A percentile compares a stretch with the other conserved stretches of the same genome.
These are phyloP conservation scores for Hypoxylon lenormandii DNA, from an alignment of 495 filamentous ascomycete genomes.

Conservation along the genomic window DNA sequence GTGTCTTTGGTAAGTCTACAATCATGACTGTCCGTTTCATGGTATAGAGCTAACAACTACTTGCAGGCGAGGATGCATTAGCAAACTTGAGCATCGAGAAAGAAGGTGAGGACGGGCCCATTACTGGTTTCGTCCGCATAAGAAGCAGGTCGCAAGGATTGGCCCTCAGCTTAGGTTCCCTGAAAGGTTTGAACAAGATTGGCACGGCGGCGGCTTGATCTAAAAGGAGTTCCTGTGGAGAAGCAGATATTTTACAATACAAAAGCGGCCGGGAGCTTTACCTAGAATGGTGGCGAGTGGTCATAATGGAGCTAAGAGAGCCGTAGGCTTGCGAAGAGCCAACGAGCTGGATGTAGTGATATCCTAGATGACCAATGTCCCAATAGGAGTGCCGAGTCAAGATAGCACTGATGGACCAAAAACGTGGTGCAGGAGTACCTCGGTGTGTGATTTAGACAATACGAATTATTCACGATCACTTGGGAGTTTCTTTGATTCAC, in stretches of 20 bases:
- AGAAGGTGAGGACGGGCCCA: conserved; percentile 92
- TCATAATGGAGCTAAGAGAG: conserved; percentile 12
- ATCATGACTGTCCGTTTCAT: conserved; percentile 2
- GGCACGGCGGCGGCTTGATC: conserved; percentile 61
- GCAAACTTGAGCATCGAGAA: conserved; percentile 98
- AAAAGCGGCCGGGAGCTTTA: neutral
- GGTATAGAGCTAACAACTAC: conserved; percentile 37
- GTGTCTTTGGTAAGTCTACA: conserved; percentile 91
- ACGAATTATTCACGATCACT: conserved; percentile 42
- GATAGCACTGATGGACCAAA: conserved; percentile 36
- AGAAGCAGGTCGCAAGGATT: conserved; percentile 96
- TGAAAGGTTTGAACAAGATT: conserved; percentile 94
- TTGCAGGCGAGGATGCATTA: conserved; percentile 93
- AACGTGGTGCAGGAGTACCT: conserved; percentile 39
- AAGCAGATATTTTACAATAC: conserved; percentile 30
- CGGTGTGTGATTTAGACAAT: conserved; percentile 47
- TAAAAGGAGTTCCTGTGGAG: neutral
- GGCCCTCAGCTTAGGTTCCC: conserved; percentile 89
- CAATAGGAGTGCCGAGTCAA: conserved; percentile 30
- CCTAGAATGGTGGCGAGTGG: conserved; percentile 4
- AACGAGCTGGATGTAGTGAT: conserved; percentile 29
- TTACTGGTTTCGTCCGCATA: conserved; percentile 99
- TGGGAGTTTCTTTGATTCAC: no score
- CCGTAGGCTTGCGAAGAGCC: conserved; percentile 8
- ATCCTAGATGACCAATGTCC: conserved; percentile 42